Percentiles rank a stretch among this genome's conserved stretches.
phyloP scores from a whole-genome alignment of 805 yeast species.

The Candida mattraensis region DNA sequence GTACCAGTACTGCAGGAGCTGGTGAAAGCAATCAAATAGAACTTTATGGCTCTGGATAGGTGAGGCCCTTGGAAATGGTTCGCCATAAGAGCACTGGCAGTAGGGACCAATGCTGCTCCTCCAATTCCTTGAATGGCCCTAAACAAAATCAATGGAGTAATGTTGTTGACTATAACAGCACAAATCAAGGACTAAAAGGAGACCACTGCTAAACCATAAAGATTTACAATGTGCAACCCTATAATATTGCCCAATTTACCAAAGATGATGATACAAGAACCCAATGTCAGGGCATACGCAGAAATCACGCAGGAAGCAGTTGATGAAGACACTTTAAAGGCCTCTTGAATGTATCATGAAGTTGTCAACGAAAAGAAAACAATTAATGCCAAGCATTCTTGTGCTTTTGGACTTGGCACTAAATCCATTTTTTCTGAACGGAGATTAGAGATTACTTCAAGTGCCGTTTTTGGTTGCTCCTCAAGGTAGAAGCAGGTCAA shows the following conservation, averaged over 20 bases:
- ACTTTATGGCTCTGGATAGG: conserved; percentile 15
- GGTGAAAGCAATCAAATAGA: conserved; percentile 23
- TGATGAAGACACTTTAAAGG: no score
- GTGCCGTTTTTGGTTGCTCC: no score
- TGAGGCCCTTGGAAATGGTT: conserved; percentile 23
- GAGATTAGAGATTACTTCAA: no score
- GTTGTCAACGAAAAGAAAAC: no score
- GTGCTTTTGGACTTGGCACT: no score
- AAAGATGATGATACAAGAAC: conserved; percentile 42
- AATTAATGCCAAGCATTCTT: no score
- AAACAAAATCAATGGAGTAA: conserved; percentile 39
- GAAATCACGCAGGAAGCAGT: conserved; percentile 43
- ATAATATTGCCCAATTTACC: conserved; percentile 44
- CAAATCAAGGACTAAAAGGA: conserved; percentile 31
- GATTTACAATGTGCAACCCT: conserved; percentile 37
- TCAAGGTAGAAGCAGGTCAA: no score
- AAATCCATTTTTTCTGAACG: no score
- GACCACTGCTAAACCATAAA: conserved; percentile 19
- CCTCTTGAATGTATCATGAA: no score
- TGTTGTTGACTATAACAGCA: conserved; percentile 36
- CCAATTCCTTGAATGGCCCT: conserved; percentile 47
- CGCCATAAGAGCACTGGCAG: conserved; percentile 22
- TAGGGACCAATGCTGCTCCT: conserved; percentile 42
- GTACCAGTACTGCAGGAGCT: conserved; percentile 40
- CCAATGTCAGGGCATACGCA: conserved; percentile 45